Percentiles rank a stretch among this genome's conserved stretches.
Conservation (phyloP, 805 yeast species). For the Starmerella cellae region DNA sequence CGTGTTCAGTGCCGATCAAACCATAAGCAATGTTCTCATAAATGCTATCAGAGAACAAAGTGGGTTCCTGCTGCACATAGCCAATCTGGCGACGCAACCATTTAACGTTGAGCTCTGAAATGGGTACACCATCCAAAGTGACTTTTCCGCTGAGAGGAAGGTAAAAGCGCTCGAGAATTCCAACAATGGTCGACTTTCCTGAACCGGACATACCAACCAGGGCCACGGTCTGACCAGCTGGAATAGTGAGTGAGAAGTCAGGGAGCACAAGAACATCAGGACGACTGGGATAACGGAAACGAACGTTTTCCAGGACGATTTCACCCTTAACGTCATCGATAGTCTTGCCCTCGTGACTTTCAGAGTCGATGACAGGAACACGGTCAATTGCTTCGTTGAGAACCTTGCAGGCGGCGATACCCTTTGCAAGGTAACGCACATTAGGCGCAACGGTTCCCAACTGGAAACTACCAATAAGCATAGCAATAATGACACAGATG, state of each 20-base stretch:
- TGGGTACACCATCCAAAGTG: constrained; percentile 71
- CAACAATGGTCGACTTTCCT: constrained; percentile 83
- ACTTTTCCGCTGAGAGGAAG: constrained; percentile 65
- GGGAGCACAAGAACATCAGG: constrained; percentile 74
- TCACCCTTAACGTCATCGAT: constrained; percentile 38
- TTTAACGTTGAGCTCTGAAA: constrained; percentile 55
- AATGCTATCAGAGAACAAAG: constrained; percentile 77
- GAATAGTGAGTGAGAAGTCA: constrained; percentile 63
- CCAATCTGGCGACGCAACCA: constrained; percentile 67
- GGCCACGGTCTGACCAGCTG: constrained; percentile 84
- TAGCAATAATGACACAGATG: constrained; percentile 30
- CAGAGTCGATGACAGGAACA: constrained; percentile 30
- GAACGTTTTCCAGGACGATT: constrained; percentile 67
- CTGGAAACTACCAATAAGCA: constrained; percentile 33
- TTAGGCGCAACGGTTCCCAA: constrained; percentile 33
- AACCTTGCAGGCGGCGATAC: constrained; percentile 31
- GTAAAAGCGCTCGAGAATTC: constrained; percentile 77
- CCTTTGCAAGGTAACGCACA: constrained; percentile 28
- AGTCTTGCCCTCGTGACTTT: constrained; percentile 23
- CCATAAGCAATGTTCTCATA: constrained; percentile 84
- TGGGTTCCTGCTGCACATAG: constrained; percentile 93
- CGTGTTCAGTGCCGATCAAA: constrained; percentile 55
- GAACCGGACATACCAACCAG: constrained; percentile 94
- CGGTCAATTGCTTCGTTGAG: constrained; percentile 35
- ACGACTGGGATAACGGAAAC: constrained; percentile 67